A percentile compares a stretch with the other conserved stretches of the same genome.
Conservation (phyloP, 345 rosid genomes). For the Toxicodendron radicans region DNA sequence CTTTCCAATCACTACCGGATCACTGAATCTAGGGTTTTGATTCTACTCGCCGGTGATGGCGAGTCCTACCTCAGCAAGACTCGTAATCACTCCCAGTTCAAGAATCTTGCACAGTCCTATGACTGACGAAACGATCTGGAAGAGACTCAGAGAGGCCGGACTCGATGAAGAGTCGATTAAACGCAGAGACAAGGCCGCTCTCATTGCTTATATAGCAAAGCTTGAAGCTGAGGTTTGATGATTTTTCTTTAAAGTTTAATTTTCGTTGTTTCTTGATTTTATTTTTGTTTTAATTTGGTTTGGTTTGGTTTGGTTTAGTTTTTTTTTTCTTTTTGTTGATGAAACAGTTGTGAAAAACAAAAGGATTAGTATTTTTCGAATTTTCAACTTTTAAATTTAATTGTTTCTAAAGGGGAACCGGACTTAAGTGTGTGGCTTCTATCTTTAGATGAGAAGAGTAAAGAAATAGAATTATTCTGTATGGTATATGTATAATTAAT, state of each 20-base stretch:
- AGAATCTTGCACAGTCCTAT: slow-evolving; percentile 67
- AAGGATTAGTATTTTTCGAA: neutral
- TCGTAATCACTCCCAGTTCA: slow-evolving; percentile 53
- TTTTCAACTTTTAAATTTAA: neutral
- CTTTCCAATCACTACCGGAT: slow-evolving; percentile 1
- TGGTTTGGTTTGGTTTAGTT: neutral
- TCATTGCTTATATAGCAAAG: slow-evolving; percentile 82
- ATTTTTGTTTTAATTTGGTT: neutral
- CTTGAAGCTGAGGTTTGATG: slow-evolving; percentile 81
- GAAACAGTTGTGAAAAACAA: neutral
- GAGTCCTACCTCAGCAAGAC: slow-evolving; percentile 48
- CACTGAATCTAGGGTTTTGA: slow-evolving; percentile 15
- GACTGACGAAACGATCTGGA: slow-evolving; percentile 68
- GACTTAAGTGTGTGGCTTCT: neutral
- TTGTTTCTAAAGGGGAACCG: neutral
- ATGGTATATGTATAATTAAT: neutral
- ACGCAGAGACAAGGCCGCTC: slow-evolving; percentile 80
- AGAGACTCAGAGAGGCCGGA: slow-evolving; percentile 83
- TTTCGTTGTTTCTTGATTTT: neutral
- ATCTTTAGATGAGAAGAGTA: neutral
- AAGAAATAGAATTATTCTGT: neutral
- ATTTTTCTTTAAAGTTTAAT: neutral
- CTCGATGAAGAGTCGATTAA: slow-evolving; percentile 85
- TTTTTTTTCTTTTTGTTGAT: neutral
- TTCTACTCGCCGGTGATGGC: slow-evolving; percentile 43